These are phyloP conservation scores for Ophiostoma quercus DNA, from an alignment of 2,329 filamentous ascomycete genomes.

Conservation along the genomic window DNA sequence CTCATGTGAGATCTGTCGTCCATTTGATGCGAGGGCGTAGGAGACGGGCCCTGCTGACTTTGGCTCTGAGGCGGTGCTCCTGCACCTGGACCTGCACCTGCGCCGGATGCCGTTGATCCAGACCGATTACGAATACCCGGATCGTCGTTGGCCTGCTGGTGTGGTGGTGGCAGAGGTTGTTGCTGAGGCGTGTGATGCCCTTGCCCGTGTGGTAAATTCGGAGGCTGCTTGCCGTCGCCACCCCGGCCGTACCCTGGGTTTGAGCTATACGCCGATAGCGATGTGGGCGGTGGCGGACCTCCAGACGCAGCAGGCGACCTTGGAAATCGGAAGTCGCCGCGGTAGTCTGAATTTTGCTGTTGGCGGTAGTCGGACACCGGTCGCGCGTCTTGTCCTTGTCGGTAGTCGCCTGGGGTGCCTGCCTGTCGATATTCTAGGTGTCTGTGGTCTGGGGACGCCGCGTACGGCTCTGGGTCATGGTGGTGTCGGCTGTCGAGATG, in stretches of 20 bases:
- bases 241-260: background rate
- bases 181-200: background rate
- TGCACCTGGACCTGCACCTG: background rate
- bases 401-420: background rate
- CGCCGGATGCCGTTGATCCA: conserved; percentile 17
- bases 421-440: conserved; percentile 3
- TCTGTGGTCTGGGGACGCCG: background rate
- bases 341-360: background rate
- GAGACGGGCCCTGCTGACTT: conserved; percentile 6
- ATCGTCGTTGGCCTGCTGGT: conserved; percentile 18
- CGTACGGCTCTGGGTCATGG: conserved; percentile 9
- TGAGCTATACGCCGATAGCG: background rate
- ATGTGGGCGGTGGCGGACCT: background rate
- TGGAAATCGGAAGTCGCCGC: background rate
- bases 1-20: conserved; percentile 24
- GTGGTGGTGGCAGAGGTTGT: background rate
- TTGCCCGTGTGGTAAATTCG: background rate
- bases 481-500: background rate
- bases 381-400: conserved; percentile 8
- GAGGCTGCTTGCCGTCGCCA: conserved; percentile 1
- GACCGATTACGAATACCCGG: background rate
- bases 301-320: background rate
- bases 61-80: background rate
- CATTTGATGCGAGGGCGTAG: conserved; percentile 18
- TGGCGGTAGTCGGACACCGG: background rate